These are phyloP conservation scores for Starmerella bombi DNA, from an alignment of 805 yeast species.

Conservation along the genomic window DNA sequence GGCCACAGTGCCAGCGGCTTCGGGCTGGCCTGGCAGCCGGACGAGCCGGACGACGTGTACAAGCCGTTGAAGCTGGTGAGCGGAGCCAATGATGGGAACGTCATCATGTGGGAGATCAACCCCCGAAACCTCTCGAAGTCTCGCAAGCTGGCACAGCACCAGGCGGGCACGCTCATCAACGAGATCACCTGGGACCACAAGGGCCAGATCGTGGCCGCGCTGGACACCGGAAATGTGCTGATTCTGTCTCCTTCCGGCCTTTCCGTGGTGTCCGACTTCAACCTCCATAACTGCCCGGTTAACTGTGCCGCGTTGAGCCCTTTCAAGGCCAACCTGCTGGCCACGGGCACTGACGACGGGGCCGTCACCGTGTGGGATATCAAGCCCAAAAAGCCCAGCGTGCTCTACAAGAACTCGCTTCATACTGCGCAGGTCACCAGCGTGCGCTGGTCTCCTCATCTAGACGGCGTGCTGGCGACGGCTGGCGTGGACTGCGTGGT, in stretches of 20 bases:
- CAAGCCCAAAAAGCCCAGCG: constrained; percentile 40
- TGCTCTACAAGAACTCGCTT: constrained; percentile 54
- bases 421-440: constrained; percentile 62
- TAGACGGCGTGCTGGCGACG: constrained; percentile 57
- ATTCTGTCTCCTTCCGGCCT: constrained; percentile 42
- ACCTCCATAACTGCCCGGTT: constrained; percentile 46
- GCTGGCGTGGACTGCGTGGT: constrained; percentile 60
- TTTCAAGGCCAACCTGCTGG: constrained; percentile 38
- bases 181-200: constrained; percentile 49
- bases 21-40: constrained; percentile 72
- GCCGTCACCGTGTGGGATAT: constrained; percentile 58
- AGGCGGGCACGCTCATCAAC: constrained; percentile 41
- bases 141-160: neutral
- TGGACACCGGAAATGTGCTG: constrained; percentile 53
- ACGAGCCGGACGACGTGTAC: constrained; percentile 25
- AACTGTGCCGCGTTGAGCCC: constrained; percentile 61
- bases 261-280: constrained; percentile 17
- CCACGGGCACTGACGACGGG: constrained; percentile 31
- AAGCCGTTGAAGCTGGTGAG: constrained; percentile 34
- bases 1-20: constrained; percentile 53
- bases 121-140: neutral
- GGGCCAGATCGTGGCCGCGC: constrained; percentile 48
- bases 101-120: constrained; percentile 55
- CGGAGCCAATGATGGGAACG: constrained; percentile 53
- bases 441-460: constrained; percentile 63